Percentiles rank a stretch among this genome's conserved stretches.
Evolutionary conservation across 108 stramenopile species (phyloP).

Genomic region (Nitzschia inconspicua): DNA sequence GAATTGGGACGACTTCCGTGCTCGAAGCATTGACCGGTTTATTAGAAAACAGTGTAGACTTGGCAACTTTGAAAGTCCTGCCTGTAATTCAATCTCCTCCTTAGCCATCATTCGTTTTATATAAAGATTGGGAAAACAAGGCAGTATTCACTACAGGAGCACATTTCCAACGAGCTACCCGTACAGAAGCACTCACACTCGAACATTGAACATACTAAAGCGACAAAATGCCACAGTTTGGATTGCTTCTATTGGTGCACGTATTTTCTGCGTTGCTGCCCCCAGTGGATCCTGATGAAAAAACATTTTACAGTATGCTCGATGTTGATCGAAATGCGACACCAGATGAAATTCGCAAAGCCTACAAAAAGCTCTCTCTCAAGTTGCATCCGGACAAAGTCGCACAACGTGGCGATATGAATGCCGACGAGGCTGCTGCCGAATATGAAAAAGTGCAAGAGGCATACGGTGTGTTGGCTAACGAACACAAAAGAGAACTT

Average conservation of each 20-base stretch:
- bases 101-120: no score
- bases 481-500: constrained; percentile 51
- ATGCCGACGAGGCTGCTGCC: constrained; percentile 55
- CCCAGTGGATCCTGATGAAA: constrained; percentile 40
- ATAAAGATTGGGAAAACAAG: no score
- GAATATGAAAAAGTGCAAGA: constrained; percentile 75
- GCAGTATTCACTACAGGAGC: no score
- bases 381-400: constrained; percentile 81
- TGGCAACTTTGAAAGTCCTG: no score
- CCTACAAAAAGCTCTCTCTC: constrained; percentile 70
- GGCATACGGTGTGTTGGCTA: constrained; percentile 59
- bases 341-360: constrained; percentile 72
- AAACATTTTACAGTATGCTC: constrained; percentile 67
- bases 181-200: no score
- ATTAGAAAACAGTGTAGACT: no score
- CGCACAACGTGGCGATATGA: constrained; percentile 62
- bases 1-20: no score
- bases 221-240: background rate
- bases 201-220: background rate
- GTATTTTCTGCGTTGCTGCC: constrained; percentile 57
- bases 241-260: background rate
- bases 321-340: constrained; percentile 46
- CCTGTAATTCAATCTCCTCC: no score
- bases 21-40: no score
- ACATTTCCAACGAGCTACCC: no score